A percentile compares a stretch with the other conserved stretches of the same genome.
Evolutionary conservation across 2,329 filamentous ascomycete species (phyloP).

Genomic region (Fusarium setosum): DNA sequence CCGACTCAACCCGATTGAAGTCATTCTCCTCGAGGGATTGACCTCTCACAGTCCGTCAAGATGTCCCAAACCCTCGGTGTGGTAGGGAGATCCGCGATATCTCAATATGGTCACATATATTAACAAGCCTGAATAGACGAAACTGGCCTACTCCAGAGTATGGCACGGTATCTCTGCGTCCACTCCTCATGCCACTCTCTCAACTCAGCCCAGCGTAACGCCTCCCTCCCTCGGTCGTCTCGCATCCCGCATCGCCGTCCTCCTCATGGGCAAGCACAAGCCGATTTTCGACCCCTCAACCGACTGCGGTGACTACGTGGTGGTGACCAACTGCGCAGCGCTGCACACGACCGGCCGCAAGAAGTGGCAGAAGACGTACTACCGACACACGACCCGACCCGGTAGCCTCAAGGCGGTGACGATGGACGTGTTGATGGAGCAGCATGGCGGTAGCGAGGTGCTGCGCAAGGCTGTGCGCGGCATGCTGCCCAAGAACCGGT

Average conservation of each 20-base stretch:
- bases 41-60: constrained; percentile 42
- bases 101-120: constrained; percentile 9
- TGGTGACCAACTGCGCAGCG: constrained; percentile 89
- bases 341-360: constrained; percentile 93
- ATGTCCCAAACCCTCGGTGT: constrained; percentile 87
- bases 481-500: constrained; percentile 97
- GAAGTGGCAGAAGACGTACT: constrained; percentile 94
- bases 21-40: constrained; percentile 27
- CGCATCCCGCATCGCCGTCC: constrained; percentile 85
- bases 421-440: constrained; percentile 95
- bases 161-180: constrained; percentile 90
- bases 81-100: constrained; percentile 58
- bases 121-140: constrained; percentile 70
- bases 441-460: constrained; percentile 93
- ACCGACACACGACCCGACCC: constrained; percentile 91
- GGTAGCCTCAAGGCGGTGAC: constrained; percentile 88
- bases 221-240: constrained; percentile 89
- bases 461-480: constrained; percentile 91
- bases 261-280: constrained; percentile 99
- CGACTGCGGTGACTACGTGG: constrained; percentile 99
- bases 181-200: constrained; percentile 71
- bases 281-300: constrained; percentile 97
- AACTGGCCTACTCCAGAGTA: constrained; percentile 93
- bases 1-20: constrained; percentile 22
- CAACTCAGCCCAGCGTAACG: constrained; percentile 66